These are phyloP conservation scores for Crassisporium funariophilum DNA, from an alignment of 768 basidiomycete genomes.

Conservation along the genomic window DNA sequence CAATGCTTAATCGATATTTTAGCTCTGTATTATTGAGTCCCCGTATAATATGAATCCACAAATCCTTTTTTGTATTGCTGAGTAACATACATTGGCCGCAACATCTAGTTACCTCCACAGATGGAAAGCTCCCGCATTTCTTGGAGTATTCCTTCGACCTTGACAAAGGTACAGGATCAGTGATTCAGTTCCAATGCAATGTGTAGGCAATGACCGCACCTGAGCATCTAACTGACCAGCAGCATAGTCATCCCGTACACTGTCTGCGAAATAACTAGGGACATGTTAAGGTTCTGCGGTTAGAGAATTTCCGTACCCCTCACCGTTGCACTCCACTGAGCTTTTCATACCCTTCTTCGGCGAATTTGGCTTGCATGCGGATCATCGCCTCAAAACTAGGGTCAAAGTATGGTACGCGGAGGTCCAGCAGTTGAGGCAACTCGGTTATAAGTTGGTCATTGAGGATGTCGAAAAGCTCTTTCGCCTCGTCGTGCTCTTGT, in stretches of 20 bases:
- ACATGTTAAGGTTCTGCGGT: not conserved
- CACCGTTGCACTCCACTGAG: constrained; percentile 91
- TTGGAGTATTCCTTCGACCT: constrained; percentile 96
- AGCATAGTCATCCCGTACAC: constrained; percentile 94
- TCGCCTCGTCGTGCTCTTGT: constrained; percentile 93
- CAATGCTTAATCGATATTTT: constrained; percentile 4
- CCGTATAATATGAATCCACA: no score
- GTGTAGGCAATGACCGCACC: constrained; percentile 38
- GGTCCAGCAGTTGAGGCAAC: constrained; percentile 88
- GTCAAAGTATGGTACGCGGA: constrained; percentile 97
- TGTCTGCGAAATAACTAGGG: constrained; percentile 83
- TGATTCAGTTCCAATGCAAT: not conserved
- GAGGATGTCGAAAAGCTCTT: constrained; percentile 90
- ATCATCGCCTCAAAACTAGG: constrained; percentile 99
- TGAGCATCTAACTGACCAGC: constrained; percentile 95
- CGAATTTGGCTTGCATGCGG: constrained; percentile 95
- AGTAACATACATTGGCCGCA: constrained; percentile 4
- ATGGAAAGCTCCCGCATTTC: constrained; percentile 97
- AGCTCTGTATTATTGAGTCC: no score
- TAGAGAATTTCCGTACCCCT: constrained; percentile 9
- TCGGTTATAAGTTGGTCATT: constrained; percentile 92
- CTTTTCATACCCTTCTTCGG: constrained; percentile 98
- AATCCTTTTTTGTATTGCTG: no score
- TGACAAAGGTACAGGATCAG: constrained; percentile 4
- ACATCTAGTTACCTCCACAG: constrained; percentile 64